Conservation (phyloP, 116 monocot species). For the Zostera marina region DNA sequence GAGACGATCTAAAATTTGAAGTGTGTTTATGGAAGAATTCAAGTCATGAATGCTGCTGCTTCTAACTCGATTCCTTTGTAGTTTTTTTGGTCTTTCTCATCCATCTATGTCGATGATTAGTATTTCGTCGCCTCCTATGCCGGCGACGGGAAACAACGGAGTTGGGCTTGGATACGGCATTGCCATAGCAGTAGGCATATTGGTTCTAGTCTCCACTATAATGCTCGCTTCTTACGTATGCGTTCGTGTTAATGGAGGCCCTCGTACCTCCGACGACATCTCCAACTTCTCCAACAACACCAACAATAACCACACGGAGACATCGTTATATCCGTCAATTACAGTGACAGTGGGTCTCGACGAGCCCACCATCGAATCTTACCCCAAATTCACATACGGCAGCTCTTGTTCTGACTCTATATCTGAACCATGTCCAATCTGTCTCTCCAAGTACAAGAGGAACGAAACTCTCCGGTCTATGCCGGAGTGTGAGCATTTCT, state of each 20-base stretch:
- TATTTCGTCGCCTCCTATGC: slow-evolving; percentile 2
- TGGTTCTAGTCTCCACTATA: slow-evolving; percentile 44
- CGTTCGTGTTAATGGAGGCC: slow-evolving; percentile 28
- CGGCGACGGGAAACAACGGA: slow-evolving; percentile 10
- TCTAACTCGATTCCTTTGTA: too few relatives aligned
- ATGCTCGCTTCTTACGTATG: slow-evolving; percentile 50
- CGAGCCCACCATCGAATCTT: slow-evolving; percentile 34
- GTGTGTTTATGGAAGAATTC: too few relatives aligned
- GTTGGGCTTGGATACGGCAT: slow-evolving; percentile 44
- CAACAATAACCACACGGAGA: neutral
- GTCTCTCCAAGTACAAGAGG: slow-evolving; percentile 37
- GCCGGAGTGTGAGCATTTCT: slow-evolving; percentile 53
- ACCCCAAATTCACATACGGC: slow-evolving; percentile 41
- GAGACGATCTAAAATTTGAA: too few relatives aligned
- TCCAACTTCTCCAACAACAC: slow-evolving; percentile 1
- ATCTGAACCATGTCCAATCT: slow-evolving; percentile 39
- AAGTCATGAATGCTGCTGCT: too few relatives aligned
- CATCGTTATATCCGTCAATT: neutral
- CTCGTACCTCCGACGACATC: neutral
- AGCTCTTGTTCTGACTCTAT: neutral
- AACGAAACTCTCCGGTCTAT: slow-evolving; percentile 26
- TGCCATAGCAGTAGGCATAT: slow-evolving; percentile 41
- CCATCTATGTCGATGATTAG: slow-evolving; percentile 12
- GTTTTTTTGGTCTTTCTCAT: too few relatives aligned
- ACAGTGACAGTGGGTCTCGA: slow-evolving; percentile 22